Evolutionary conservation across 345 rosid genomes (phyloP), one percentile per base, ranked within the genome.

Genomic region (Schrenkiella parvula): DNA sequence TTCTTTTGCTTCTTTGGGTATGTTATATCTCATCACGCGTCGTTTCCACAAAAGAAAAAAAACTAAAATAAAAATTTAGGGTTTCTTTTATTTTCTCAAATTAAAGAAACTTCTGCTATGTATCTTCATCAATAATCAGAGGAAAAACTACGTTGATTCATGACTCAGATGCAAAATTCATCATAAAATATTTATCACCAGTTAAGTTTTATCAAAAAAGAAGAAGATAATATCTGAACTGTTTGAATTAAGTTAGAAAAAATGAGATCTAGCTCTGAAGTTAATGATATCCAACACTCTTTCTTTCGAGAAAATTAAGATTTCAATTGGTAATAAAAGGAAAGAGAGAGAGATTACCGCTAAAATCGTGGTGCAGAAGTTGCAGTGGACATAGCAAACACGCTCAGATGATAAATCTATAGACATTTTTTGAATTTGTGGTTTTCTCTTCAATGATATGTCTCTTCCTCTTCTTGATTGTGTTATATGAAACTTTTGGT

Each of bases 321-420:
- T 48, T 34, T 58, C 21, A 39, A 14, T 61, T 47, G 2, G 5
- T 17, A 19, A 31, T 39, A n/a, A 2, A 34, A 14, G 38, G 31
- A 68, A 53, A 54, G 11, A 44, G 57, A 54, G 78, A 79, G 54
- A 55, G 1, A 57, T 69, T 92, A 95, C 99, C 93, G 91, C 99
- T 80, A 95, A 79, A 71, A 89, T 82, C 77, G 97, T 91, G 91
- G 87, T 88, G 97, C 99, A 95, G 89, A 89, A 84, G 92, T 77
- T 89, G 98, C 99, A 95, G 87, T 89, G 92, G 60, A 91, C 96
- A 84, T 88, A 95, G 74, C 98, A 89, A 67, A 95, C 93, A 47
- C 85, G 85, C 57, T 92, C 98, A 54, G 96, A 74, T 28, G 87
- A 82, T 88, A 82, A 76, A 29, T 95, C 91, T 53, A 81, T 26